Evolutionary conservation across 2,329 filamentous ascomycete species (phyloP), one percentile per base, ranked within the genome.

Genomic region (Cladosporium sp.): DNA sequence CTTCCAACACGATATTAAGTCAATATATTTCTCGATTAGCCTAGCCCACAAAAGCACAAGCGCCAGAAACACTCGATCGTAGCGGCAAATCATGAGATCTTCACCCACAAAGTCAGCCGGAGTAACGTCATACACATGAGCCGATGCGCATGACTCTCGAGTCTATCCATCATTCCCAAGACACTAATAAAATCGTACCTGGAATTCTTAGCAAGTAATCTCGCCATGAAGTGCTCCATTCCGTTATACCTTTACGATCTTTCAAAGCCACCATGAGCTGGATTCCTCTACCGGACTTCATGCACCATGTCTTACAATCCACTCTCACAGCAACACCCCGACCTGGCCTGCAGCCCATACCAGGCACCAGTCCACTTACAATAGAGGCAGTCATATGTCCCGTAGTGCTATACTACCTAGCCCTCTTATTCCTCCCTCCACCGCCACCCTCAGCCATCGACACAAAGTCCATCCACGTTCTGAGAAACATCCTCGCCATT

Each of bases 401-500:
- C 16, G 70, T 70, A 2, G 51, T 73, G 12, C 60, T 68, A 5
- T 73, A 73, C 57, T 73, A 72, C 49, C 48, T 72, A 20, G 70
- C 70, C 3, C 57, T 73, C 1, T 58, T 72, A 2, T 67, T 72
- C 38, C 62, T 73, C 12, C 67, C 69, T 7, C 69, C 69, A 3
- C 59, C 69, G 2, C 68, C 70, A 7, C 67, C 70, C 2, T 64
- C 61, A n/a, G 53, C 57, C 2, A 56, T 70, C 12, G 60, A 67
- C 12, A 62, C 59, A 0, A 36, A 57, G 2, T 52, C 60, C 5
- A 52, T 68, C 20, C 62, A 60, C 30, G 20, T 62, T 8, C 54
- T 71, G n/a, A 64, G 69, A 2, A 71, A 68, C 41, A 43, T 56
- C 1, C 63, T 73, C 29, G 71, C 71, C 2, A 48, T 68, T 3